Base-by-base conservation (phyloP, 768 basidiomycete species). In the Coprinopsis marcescibilis region DNA sequence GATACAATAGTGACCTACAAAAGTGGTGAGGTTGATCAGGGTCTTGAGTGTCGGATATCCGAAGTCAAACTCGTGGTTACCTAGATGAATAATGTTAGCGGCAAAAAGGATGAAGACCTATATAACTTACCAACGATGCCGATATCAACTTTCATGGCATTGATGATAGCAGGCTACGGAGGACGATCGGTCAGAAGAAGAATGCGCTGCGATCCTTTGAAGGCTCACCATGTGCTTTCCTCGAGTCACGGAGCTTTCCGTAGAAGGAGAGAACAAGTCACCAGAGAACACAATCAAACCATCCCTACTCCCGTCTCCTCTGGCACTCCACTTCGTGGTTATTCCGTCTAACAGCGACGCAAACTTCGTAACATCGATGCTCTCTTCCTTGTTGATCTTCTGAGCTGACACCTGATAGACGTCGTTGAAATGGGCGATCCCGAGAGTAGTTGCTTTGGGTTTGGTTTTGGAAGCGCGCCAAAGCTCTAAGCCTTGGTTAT, bases 11-110 rank as follows among this genome's bases (percentile, higher is more conserved):
- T n/a, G n/a, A n/a, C n/a, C n/a, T n/a, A n/a, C n/a, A n/a, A n/a
- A n/a, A n/a, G n/a, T n/a, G n/a, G n/a, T n/a, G n/a, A n/a, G n/a
- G n/a, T n/a, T n/a, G n/a, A n/a, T n/a, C n/a, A n/a, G n/a, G n/a
- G n/a, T n/a, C n/a, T n/a, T n/a, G n/a, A n/a, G n/a, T n/a, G n/a
- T n/a, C n/a, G n/a, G n/a, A n/a, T n/a, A n/a, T n/a, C n/a, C n/a
- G 53, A 87, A 89, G 63, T 93, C 91, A 62, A 93, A 92, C 53
- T 94, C 92, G 54, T 95, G 92, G 59, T 95, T 94, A 4, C 91
- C 89, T 89, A 49, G 29, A 23, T 43, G n/a, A 42, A 24, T 5
- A 20, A 24, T n/a, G 12, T 10, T 15, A 42, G 17, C 25, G 8
- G 11, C 15, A 8, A 13, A 27, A 5, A 26, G 4, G 33, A 44